Percentiles rank a stretch among this genome's conserved stretches.
phyloP scores from a whole-genome alignment of 2,329 filamentous ascomycete genomes.

The Aspergillus transmontanensis region DNA sequence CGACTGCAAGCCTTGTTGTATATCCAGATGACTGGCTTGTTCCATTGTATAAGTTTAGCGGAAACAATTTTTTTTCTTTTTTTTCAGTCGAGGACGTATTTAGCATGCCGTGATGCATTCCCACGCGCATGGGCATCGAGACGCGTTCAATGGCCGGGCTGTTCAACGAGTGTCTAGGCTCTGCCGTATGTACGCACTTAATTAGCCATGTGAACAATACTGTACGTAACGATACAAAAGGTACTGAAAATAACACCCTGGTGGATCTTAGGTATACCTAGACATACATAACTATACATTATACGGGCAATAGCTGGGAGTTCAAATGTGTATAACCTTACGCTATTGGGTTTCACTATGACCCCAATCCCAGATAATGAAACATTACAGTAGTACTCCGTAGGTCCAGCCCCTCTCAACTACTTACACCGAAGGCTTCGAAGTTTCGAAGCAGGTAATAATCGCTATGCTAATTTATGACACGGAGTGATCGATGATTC shows the following conservation, averaged over 20 bases:
- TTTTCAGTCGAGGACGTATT: background rate
- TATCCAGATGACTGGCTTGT: background rate
- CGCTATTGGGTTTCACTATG: too few species aligned
- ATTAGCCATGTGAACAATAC: background rate
- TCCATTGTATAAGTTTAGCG: background rate
- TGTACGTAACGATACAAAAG: background rate
- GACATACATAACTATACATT: too few species aligned
- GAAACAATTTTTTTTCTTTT: background rate
- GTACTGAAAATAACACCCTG: background rate
- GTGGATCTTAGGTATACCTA: background rate
- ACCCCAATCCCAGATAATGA: too few species aligned
- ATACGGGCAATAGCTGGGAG: too few species aligned
- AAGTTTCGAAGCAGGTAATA: too few species aligned
- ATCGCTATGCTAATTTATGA: background rate
- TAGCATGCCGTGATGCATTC: background rate
- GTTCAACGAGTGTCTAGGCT: background rate
- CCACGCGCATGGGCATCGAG: background rate
- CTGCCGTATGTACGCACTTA: too few species aligned
- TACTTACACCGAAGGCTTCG: too few species aligned
- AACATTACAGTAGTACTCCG: too few species aligned
- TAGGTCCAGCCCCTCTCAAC: too few species aligned
- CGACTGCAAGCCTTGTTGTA: conserved; percentile 25
- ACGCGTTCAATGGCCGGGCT: background rate
- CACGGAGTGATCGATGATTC: background rate
- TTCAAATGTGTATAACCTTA: too few species aligned